Base-by-base conservation (phyloP, 257 asterid genomes). In the Solanum paucissectum region DNA sequence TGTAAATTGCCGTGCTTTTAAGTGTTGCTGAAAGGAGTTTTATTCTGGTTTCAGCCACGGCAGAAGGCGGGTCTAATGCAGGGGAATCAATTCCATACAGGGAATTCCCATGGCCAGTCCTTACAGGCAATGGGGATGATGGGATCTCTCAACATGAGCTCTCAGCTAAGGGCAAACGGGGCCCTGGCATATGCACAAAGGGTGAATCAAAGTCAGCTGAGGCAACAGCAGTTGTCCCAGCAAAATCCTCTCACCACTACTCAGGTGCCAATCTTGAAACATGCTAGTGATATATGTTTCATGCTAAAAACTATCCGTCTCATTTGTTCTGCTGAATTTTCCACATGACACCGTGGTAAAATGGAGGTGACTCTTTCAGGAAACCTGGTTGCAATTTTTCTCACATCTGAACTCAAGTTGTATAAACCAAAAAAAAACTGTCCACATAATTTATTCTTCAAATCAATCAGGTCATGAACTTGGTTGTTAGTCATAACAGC, bases 211-310 rank as follows among this genome's bases (percentile, higher is more conserved):
- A 86, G 87, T 72, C 98, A 93, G 90, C 89, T 95, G 92, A 92
- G 96, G 91, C 99, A 94, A 90, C 99, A 94, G 89, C 98, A 94
- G 87, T 89, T 95, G 77, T 85, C 95, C 9, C 98, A 92, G 94
- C 98, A 94, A 92, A 93, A 62, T 94, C 91, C 95, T 75, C 94
- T 96, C 76, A 75, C 93, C 79, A 88, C 91, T 83, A 85, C 89
- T 91, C 99, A 95, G 99, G 99, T 95, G 90, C 88, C 46, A 40
- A 58, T 84, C 68, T 40, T 32, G 75, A 5, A 52, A 42, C 44
- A 68, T 42, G 83, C 83, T 44, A 86, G 83, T 69, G 34, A 86
- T 46, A 23, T 58, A 46, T 46, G 7, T 12, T 42, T 71, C 8
- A 44, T 71, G 88, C 49, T 71, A 71, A 34, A 85, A n/a, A 29